Conservation (phyloP, 1,139 yeast species). For the Sugiyamaella japonica region DNA sequence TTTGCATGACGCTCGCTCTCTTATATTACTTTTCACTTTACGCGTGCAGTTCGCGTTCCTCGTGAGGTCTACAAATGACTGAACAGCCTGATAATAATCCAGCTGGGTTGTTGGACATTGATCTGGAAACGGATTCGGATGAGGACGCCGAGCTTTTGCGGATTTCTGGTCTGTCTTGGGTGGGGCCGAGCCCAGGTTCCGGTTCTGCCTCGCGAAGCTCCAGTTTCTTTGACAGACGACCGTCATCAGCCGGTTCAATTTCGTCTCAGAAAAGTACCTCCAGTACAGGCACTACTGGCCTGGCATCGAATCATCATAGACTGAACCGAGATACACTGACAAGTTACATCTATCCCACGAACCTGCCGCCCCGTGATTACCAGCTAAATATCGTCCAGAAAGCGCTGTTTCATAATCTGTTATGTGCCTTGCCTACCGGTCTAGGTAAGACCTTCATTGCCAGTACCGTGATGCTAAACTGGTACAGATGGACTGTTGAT, state of each 20-base stretch:
- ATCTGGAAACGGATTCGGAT: slow-evolving; percentile 6
- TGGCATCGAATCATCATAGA: slow-evolving; percentile 41
- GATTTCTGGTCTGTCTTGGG: background rate
- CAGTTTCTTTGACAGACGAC: slow-evolving; percentile 1
- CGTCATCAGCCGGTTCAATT: background rate
- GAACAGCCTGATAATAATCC: background rate
- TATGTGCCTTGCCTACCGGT: slow-evolving; percentile 96
- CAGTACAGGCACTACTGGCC: background rate
- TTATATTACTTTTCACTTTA: background rate
- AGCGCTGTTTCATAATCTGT: slow-evolving; percentile 69
- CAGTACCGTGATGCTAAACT: slow-evolving; percentile 89
- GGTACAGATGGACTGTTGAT: slow-evolving; percentile 72
- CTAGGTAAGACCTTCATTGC: slow-evolving; percentile 97
- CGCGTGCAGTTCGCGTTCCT: slow-evolving; percentile 9
- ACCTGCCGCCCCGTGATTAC: slow-evolving; percentile 79
- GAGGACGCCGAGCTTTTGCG: slow-evolving; percentile 10
- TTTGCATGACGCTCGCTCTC: background rate
- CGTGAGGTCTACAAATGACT: background rate
- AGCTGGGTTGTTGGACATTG: background rate
- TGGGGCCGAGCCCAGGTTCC: background rate
- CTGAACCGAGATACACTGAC: slow-evolving; percentile 46
- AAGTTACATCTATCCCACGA: slow-evolving; percentile 79
- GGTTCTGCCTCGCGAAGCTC: slow-evolving; percentile 1
- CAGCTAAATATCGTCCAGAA: slow-evolving; percentile 76
- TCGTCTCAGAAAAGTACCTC: background rate